A percentile compares a stretch with the other conserved stretches of the same genome.
phyloP scores from a whole-genome alignment of 2,329 filamentous ascomycete species.

The Botrytis fragariae region DNA sequence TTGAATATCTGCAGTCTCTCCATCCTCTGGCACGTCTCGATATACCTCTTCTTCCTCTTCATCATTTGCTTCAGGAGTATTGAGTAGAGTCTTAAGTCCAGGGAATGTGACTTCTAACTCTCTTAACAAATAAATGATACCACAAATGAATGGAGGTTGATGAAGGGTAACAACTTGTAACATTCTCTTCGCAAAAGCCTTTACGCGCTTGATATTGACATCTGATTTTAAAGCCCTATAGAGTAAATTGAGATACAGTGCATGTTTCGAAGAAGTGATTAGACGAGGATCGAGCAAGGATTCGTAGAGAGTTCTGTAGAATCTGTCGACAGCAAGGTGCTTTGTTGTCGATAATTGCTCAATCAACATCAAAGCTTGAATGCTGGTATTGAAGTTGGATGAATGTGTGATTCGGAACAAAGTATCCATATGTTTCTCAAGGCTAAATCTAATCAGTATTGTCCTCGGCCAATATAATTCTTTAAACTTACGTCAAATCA shows the following conservation, averaged over 20 bases:
- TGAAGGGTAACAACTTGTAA: slow-evolving; percentile 85
- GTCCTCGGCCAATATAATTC: not conserved
- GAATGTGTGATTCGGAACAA: slow-evolving; percentile 96
- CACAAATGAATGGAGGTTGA: slow-evolving; percentile 88
- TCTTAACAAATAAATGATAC: slow-evolving; percentile 83
- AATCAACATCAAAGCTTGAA: slow-evolving; percentile 91
- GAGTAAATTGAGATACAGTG: slow-evolving; percentile 89
- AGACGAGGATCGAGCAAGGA: slow-evolving; percentile 88
- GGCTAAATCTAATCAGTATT: slow-evolving; percentile 45
- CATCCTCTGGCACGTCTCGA: slow-evolving; percentile 61
- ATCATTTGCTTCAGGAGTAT: slow-evolving; percentile 75
- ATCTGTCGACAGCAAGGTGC: slow-evolving; percentile 80
- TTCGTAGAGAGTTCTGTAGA: slow-evolving; percentile 94
- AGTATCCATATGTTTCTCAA: slow-evolving; percentile 88
- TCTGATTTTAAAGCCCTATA: slow-evolving; percentile 87
- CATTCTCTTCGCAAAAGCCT: slow-evolving; percentile 93
- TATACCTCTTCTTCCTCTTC: slow-evolving; percentile 58
- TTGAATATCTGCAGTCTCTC: slow-evolving; percentile 37
- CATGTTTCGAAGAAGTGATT: slow-evolving; percentile 87
- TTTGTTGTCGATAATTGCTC: slow-evolving; percentile 84
- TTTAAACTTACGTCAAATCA: slow-evolving; percentile 60
- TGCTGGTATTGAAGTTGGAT: slow-evolving; percentile 97
- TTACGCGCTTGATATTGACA: slow-evolving; percentile 84
- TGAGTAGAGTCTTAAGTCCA: slow-evolving; percentile 73
- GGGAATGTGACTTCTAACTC: slow-evolving; percentile 80